Evolutionary conservation across 495 filamentous ascomycete genomes (phyloP).

Genomic region (Aspergillus asperescens): DNA sequence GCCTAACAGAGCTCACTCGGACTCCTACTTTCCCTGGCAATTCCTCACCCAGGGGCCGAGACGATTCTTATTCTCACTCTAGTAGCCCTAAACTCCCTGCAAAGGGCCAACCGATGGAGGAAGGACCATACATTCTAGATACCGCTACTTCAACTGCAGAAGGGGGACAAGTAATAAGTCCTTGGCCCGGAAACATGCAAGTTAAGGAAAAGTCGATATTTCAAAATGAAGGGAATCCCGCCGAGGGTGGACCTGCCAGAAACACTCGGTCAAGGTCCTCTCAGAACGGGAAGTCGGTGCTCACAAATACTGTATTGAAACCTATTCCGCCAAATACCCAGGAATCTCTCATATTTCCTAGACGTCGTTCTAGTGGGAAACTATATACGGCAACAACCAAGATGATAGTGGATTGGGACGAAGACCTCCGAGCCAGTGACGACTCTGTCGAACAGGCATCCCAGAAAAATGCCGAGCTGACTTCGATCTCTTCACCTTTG

Average conservation of each 20-base stretch:
- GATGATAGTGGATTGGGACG: constrained; percentile 30
- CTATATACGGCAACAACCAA: constrained; percentile 13
- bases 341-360: constrained; percentile 15
- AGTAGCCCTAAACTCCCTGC: not conserved
- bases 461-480: constrained; percentile 1
- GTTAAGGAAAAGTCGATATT: not conserved
- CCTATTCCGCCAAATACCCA: constrained; percentile 10
- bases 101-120: not conserved
- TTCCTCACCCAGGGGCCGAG: not conserved
- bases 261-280: not conserved
- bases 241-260: not conserved
- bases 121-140: not conserved
- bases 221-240: not conserved
- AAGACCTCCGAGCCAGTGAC: constrained; percentile 31
- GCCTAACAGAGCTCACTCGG: constrained; percentile 2
- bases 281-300: not conserved
- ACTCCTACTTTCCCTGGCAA: not conserved
- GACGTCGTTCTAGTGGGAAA: constrained; percentile 3
- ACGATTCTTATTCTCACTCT: not conserved
- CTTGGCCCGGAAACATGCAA: not conserved
- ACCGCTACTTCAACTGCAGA: not conserved
- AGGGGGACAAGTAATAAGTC: not conserved
- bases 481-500: constrained; percentile 18
- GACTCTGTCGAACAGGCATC: constrained; percentile 11
- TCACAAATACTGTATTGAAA: not conserved